These are phyloP conservation scores for Poronia punctata DNA, from an alignment of 495 filamentous ascomycete species.

Conservation along the genomic window DNA sequence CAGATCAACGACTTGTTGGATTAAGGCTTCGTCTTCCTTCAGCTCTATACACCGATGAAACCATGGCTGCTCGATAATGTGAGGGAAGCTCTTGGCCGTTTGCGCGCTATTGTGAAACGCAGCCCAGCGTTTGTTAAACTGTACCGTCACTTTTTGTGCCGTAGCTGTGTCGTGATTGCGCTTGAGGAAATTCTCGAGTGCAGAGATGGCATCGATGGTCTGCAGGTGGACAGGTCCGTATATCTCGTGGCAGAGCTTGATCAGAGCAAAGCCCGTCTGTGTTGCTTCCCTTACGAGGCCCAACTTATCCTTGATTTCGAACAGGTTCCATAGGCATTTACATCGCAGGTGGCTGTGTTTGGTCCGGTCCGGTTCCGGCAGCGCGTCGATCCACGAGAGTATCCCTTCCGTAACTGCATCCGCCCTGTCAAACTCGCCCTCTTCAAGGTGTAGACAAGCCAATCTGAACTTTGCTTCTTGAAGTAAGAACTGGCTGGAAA, in stretches of 20 bases:
- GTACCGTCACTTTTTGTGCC: constrained; percentile 10
- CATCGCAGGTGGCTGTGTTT: constrained; percentile 16
- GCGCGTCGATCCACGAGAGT: constrained; percentile 16
- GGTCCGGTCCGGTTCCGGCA: not conserved
- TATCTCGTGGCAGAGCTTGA: constrained; percentile 11
- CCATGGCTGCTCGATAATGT: constrained; percentile 23
- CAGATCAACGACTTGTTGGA: constrained; percentile 17
- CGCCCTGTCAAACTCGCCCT: constrained; percentile 14
- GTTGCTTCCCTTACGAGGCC: constrained; percentile 14
- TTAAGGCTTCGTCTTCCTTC: constrained; percentile 13
- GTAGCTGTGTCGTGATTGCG: constrained; percentile 10
- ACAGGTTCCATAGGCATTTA: constrained; percentile 19
- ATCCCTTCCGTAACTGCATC: constrained; percentile 13
- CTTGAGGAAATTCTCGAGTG: constrained; percentile 17
- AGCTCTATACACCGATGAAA: constrained; percentile 21
- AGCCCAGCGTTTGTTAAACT: constrained; percentile 17
- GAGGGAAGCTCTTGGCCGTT: constrained; percentile 12
- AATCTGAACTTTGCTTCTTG: constrained; percentile 20
- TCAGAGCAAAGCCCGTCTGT: constrained; percentile 11
- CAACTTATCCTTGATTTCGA: constrained; percentile 18
- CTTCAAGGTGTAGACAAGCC: constrained; percentile 13
- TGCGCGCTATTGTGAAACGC: constrained; percentile 9
- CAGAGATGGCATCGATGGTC: constrained; percentile 22
- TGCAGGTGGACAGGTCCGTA: constrained; percentile 22
- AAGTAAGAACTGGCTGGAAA: constrained; percentile 16